A percentile compares a stretch with the other conserved stretches of the same genome.
phyloP scores from a whole-genome alignment of 2,329 filamentous ascomycete species.

The Pezicula radicicola region DNA sequence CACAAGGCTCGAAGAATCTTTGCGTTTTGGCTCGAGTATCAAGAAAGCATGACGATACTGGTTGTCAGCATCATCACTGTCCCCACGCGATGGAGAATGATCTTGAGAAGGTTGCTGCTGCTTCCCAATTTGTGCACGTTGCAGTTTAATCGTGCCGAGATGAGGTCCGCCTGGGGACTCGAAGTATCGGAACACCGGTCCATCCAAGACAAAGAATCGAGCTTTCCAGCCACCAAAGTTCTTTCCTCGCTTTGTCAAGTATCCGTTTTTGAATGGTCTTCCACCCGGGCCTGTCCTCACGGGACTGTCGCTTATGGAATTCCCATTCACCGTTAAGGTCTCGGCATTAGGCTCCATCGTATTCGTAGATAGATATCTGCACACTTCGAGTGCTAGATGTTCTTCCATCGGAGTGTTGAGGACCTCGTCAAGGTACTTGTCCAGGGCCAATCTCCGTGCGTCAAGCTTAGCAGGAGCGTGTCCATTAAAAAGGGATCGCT shows the following conservation, averaged over 20 bases:
- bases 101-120: slow-evolving; percentile 63
- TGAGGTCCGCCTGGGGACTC: slow-evolving; percentile 88
- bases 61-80: slow-evolving; percentile 77
- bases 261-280: slow-evolving; percentile 76
- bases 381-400: slow-evolving; percentile 73
- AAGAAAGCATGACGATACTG: slow-evolving; percentile 97
- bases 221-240: slow-evolving; percentile 99
- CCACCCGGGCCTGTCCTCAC: slow-evolving; percentile 55
- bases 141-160: slow-evolving; percentile 88
- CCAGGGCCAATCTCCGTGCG: slow-evolving; percentile 74
- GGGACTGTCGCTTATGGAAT: slow-evolving; percentile 35
- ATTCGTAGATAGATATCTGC: slow-evolving; percentile 77
- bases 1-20: slow-evolving; percentile 83
- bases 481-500: slow-evolving; percentile 82
- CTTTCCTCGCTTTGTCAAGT: slow-evolving; percentile 94
- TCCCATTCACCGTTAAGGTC: slow-evolving; percentile 42
- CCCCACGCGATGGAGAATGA: slow-evolving; percentile 55
- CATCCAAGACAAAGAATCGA: slow-evolving; percentile 66
- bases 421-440: slow-evolving; percentile 81
- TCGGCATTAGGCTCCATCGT: slow-evolving; percentile 60
- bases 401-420: slow-evolving; percentile 81
- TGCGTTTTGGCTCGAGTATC: slow-evolving; percentile 92
- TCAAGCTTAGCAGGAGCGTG: slow-evolving; percentile 94
- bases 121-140: slow-evolving; percentile 89
- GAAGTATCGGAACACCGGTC: slow-evolving; percentile 79